Percentiles rank a stretch among this genome's conserved stretches.
Evolutionary conservation across 306 rosid genomes (phyloP).

Genomic region (Ormosia semicastrata): DNA sequence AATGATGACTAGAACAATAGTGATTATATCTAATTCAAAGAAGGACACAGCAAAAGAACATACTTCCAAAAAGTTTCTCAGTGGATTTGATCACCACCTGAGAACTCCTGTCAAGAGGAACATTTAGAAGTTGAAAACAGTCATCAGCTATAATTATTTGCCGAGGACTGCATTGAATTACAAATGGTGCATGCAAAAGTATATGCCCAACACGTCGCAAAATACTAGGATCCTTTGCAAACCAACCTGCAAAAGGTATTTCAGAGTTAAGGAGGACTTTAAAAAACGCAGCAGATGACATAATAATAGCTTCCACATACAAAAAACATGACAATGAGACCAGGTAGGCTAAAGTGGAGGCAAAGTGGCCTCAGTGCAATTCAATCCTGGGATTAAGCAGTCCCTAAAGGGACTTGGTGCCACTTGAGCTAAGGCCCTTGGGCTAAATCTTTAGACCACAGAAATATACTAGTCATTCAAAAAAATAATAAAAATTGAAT

Average conservation of each 20-base stretch:
- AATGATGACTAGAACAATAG: neutral
- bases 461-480: conserved; percentile 1
- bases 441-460: neutral
- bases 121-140: conserved; percentile 73
- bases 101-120: conserved; percentile 72
- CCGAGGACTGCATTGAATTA: conserved; percentile 66
- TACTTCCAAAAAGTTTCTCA: conserved; percentile 93
- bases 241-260: conserved; percentile 66
- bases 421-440: no score
- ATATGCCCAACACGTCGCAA: conserved; percentile 81
- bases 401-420: no score
- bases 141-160: conserved; percentile 84
- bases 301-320: neutral
- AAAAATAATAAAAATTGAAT: neutral
- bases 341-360: no score
- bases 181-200: conserved; percentile 75
- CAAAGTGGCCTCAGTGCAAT: no score
- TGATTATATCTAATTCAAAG: neutral
- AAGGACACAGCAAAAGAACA: conserved; percentile 36
- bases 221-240: conserved; percentile 81
- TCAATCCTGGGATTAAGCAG: no score
- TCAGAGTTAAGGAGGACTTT: conserved; percentile 5
- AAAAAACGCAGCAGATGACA: neutral
- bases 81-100: conserved; percentile 79
- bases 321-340: neutral